Conservation (phyloP, 768 basidiomycete genomes). For the Pleurotus tuber-regium region DNA sequence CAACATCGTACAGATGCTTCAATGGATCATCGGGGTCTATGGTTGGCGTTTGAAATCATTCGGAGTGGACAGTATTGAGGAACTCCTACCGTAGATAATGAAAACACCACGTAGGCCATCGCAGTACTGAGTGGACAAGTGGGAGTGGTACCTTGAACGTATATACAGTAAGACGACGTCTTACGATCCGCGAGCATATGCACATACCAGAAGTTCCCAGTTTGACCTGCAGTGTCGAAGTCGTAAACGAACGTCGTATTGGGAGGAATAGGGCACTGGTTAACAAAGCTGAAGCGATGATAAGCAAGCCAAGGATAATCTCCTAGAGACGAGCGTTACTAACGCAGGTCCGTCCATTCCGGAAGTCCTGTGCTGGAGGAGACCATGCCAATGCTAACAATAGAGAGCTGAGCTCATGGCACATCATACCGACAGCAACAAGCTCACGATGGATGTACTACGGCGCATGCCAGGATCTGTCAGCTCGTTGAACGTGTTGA, state of each 20-base stretch:
- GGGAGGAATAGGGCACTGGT: slow-evolving; percentile 43
- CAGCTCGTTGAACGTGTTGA: slow-evolving; percentile 26
- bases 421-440: background rate
- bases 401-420: background rate
- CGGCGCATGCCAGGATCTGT: slow-evolving; percentile 26
- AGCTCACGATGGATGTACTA: slow-evolving; percentile 26
- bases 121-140: slow-evolving; percentile 46
- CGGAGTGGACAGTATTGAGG: background rate
- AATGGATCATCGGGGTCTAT: slow-evolving; percentile 36
- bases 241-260: slow-evolving; percentile 36
- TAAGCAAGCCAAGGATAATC: slow-evolving; percentile 2
- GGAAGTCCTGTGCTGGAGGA: slow-evolving; percentile 33
- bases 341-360: slow-evolving; percentile 34
- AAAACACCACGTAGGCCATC: slow-evolving; percentile 39
- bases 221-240: slow-evolving; percentile 31
- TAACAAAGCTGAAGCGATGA: slow-evolving; percentile 34
- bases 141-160: slow-evolving; percentile 43
- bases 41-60: too few relatives aligned
- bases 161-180: too few relatives aligned
- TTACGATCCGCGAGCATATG: too few relatives aligned
- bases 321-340: slow-evolving; percentile 21
- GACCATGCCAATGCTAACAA: slow-evolving; percentile 31
- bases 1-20: slow-evolving; percentile 34
- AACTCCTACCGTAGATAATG: slow-evolving; percentile 23
- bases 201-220: slow-evolving; percentile 28